phyloP scores from a whole-genome alignment of 2,329 filamentous ascomycete species.

The Elsinoe batatas region DNA sequence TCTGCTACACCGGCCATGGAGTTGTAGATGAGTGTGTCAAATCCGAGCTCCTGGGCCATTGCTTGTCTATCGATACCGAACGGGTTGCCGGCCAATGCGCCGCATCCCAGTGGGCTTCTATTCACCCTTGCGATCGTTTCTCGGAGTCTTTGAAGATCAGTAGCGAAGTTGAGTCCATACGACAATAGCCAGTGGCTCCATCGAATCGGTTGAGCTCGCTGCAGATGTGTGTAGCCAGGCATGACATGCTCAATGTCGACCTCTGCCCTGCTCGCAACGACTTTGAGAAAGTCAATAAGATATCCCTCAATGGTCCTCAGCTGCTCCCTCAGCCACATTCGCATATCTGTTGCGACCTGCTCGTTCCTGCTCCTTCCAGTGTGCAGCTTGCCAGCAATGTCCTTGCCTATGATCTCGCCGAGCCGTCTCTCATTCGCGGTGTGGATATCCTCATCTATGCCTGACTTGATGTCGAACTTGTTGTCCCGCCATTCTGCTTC shows the following conservation, averaged over 20 bases:
- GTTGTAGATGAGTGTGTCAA: conserved; percentile 65
- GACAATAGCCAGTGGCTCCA: conserved; percentile 77
- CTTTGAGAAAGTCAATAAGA: conserved; percentile 59
- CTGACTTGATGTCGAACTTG: conserved; percentile 37
- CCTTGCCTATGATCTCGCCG: conserved; percentile 77
- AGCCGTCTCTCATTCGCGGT: conserved; percentile 45
- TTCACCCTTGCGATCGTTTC: conserved; percentile 69
- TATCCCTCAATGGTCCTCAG: conserved; percentile 59
- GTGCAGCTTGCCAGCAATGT: conserved; percentile 79
- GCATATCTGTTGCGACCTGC: conserved; percentile 83
- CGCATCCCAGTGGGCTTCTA: conserved; percentile 58
- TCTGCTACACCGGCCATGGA: conserved; percentile 67
- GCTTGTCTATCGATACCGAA: conserved; percentile 72
- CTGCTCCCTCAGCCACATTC: conserved; percentile 73
- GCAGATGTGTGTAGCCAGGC: conserved; percentile 82
- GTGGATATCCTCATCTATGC: conserved; percentile 46
- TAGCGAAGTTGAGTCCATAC: conserved; percentile 60
- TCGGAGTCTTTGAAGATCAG: conserved; percentile 66
- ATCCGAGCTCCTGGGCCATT: conserved; percentile 72
- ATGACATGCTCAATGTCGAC: conserved; percentile 67
- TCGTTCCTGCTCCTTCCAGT: conserved; percentile 82
- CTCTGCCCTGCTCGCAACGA: conserved; percentile 60
- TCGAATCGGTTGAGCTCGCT: conserved; percentile 69
- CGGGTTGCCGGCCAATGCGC: conserved; percentile 70
- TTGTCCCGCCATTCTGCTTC: conserved; percentile 39